These are phyloP conservation scores for Prunus mira DNA, from an alignment of 306 rosid species.

Conservation along the genomic window DNA sequence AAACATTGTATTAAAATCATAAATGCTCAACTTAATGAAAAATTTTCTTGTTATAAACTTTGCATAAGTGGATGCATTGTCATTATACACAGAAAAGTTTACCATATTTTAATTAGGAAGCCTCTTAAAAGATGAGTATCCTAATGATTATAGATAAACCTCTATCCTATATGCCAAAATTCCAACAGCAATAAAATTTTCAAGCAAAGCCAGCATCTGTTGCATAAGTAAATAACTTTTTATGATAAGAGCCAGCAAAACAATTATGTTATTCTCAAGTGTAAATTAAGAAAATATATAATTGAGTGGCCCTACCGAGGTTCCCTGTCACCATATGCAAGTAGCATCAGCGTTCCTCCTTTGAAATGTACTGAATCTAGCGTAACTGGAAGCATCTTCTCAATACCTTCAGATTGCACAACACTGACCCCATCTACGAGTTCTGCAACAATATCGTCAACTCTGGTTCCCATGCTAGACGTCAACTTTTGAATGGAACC, in stretches of 20 bases:
- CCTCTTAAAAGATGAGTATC: not conserved
- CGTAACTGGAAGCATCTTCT: conserved; percentile 56
- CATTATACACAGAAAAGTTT: not conserved
- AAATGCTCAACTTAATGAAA: not conserved
- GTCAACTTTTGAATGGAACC: conserved; percentile 48
- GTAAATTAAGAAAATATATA: conserved; percentile 21
- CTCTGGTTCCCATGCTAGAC: conserved; percentile 39
- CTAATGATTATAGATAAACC: not conserved
- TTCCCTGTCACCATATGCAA: conserved; percentile 88
- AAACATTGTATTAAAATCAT: conserved; percentile 20
- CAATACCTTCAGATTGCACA: conserved; percentile 47
- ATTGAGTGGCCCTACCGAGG: conserved; percentile 58
- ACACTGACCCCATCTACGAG: conserved; percentile 38
- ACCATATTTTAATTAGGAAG: not conserved
- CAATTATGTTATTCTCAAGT: conserved; percentile 12
- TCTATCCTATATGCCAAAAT: not conserved
- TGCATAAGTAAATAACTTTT: not conserved
- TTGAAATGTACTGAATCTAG: conserved; percentile 84
- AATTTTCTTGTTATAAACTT: not conserved
- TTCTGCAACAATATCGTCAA: conserved; percentile 54
- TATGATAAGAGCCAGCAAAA: not conserved
- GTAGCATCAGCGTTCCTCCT: conserved; percentile 81
- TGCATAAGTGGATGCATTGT: conserved; percentile 4
- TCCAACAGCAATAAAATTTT: not conserved
- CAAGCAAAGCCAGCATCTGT: not conserved